These are phyloP conservation scores for Leishmania turanica DNA, from an alignment of 208 protist species.

Conservation along the genomic window DNA sequence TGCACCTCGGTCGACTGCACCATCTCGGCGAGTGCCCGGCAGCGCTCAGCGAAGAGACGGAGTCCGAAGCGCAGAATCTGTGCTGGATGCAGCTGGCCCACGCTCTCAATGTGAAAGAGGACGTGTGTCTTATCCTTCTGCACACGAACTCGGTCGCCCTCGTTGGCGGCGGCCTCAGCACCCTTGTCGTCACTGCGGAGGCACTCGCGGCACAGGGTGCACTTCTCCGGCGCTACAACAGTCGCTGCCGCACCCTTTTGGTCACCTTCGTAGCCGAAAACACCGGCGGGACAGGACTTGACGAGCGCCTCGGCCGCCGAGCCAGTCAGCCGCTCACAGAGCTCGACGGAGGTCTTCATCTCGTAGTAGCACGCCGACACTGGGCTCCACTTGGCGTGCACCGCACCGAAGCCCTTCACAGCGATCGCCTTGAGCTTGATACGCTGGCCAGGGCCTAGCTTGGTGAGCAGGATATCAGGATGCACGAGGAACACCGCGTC, in stretches of 20 bases:
- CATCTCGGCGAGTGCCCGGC: slow-evolving; percentile 58
- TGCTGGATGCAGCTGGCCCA: slow-evolving; percentile 75
- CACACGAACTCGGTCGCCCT: slow-evolving; percentile 57
- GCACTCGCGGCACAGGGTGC: slow-evolving; percentile 98
- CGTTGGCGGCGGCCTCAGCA: neutral
- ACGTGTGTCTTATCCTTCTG: slow-evolving; percentile 88
- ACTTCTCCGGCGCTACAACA: slow-evolving; percentile 90
- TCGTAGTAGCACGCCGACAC: slow-evolving; percentile 97
- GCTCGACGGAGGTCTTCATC: slow-evolving; percentile 93
- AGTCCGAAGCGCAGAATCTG: slow-evolving; percentile 80
- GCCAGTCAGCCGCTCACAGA: slow-evolving; percentile 74
- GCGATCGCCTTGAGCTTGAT: slow-evolving; percentile 94
- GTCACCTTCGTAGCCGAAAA: slow-evolving; percentile 93
- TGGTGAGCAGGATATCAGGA: slow-evolving; percentile 97
- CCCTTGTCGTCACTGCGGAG: slow-evolving; percentile 77
- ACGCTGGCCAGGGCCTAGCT: slow-evolving; percentile 96
- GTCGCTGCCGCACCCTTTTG: slow-evolving; percentile 56
- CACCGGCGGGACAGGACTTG: slow-evolving; percentile 90
- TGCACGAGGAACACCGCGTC: slow-evolving; percentile 94
- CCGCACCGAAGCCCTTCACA: slow-evolving; percentile 96
- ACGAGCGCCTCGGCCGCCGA: slow-evolving; percentile 83
- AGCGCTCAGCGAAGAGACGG: slow-evolving; percentile 76
- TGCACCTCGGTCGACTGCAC: slow-evolving; percentile 77
- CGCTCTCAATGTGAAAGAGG: slow-evolving; percentile 90
- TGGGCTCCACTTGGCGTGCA: slow-evolving; percentile 99